Conservation (phyloP, 1,284 basidiomycete species). For the Acaromyces ingoldii region DNA sequence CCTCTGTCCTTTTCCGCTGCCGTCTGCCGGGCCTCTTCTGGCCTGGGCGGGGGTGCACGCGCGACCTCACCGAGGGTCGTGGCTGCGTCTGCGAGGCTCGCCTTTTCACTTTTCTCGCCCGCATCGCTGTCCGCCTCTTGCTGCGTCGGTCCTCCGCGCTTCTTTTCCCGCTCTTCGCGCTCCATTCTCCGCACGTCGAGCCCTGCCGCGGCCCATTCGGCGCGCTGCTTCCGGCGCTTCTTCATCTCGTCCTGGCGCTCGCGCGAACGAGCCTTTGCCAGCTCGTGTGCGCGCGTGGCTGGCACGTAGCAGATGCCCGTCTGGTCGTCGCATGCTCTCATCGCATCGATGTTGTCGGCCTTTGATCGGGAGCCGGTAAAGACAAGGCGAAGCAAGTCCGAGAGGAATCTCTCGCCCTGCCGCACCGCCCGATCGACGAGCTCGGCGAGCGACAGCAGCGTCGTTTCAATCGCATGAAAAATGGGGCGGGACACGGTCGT, state of each 20-base stretch:
- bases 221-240: conserved; percentile 3
- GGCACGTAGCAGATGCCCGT: neutral
- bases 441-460: neutral
- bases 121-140: neutral
- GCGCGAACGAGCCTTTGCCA: neutral
- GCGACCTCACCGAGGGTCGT: neutral
- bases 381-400: no score
- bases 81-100: neutral
- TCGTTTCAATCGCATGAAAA: conserved; percentile 1
- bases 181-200: conserved; percentile 2
- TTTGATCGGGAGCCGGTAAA: no score
- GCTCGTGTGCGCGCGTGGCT: neutral
- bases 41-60: neutral
- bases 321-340: neutral
- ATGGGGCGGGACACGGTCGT: neutral
- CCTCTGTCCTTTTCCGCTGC: conserved; percentile 1
- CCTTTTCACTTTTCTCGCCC: neutral
- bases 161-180: neutral
- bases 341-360: neutral
- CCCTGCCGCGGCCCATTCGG: conserved; percentile 5
- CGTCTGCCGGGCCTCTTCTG: neutral
- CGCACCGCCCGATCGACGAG: conserved; percentile 1
- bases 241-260: neutral
- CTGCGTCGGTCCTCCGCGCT: neutral
- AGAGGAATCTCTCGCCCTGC: neutral